phyloP scores from a whole-genome alignment of 2,329 filamentous ascomycete genomes.

The Fusarium falciforme region DNA sequence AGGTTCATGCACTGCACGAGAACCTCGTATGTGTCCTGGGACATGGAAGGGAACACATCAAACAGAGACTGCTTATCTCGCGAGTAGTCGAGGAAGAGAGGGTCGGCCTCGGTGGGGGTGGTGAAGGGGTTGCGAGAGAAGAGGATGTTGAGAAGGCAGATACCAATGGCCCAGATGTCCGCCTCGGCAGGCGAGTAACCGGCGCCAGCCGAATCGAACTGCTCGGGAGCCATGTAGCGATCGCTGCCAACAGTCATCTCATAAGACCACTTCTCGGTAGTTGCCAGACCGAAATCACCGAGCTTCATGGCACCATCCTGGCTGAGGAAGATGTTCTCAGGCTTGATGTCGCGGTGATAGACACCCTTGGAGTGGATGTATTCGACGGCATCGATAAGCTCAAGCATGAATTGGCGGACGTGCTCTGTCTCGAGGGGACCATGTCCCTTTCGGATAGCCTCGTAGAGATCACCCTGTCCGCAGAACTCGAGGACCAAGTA shows the following conservation, averaged over 20 bases:
- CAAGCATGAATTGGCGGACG: conserved; percentile 96
- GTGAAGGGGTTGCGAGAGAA: conserved; percentile 98
- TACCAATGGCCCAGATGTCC: conserved; percentile 96
- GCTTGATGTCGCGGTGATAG: conserved; percentile 98
- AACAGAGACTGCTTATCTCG: conserved; percentile 96
- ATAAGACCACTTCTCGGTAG: conserved; percentile 87
- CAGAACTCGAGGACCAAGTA: conserved; percentile 97
- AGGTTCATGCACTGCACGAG: conserved; percentile 90
- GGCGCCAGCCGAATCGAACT: conserved; percentile 87
- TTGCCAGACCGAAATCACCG: conserved; percentile 94
- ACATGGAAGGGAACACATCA: conserved; percentile 98
- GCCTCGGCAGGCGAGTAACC: conserved; percentile 95
- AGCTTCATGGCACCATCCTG: conserved; percentile 92
- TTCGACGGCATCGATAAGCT: conserved; percentile 89
- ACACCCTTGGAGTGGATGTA: conserved; percentile 92
- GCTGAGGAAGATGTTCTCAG: conserved; percentile 97
- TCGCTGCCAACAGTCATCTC: conserved; percentile 97
- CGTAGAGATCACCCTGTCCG: conserved; percentile 94
- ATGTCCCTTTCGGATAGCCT: conserved; percentile 89
- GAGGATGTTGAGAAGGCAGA: conserved; percentile 94
- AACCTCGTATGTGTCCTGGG: conserved; percentile 96
- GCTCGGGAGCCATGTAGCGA: conserved; percentile 98
- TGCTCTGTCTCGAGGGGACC: conserved; percentile 96
- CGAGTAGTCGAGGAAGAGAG: conserved; percentile 91
- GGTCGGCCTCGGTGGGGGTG: conserved; percentile 88